Evolutionary conservation across 2,329 filamentous ascomycete species (phyloP), one percentile per base, ranked within the genome.

Genomic region (Sphaerulina populicola): DNA sequence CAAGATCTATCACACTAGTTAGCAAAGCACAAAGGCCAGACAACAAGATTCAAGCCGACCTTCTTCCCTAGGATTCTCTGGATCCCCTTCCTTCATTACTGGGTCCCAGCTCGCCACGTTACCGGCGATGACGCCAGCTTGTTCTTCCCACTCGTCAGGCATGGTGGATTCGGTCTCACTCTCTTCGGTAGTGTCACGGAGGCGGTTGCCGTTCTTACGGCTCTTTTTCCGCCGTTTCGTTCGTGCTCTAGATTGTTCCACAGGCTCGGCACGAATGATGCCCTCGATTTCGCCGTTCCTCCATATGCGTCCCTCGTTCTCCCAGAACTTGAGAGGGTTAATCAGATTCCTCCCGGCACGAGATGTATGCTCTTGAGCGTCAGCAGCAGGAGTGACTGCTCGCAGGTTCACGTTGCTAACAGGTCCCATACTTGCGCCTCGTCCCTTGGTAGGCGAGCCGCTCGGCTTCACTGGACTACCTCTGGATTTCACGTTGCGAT

Each of bases 321-420:
- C 82, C 91, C 91, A 97, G 66, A 79, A 94, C 23, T 87, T 81
- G 31, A 96, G 71, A 0, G 90, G 93, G 54, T 81, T 80, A 55
- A 88, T 83, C 8, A 86, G 88, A 47, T 81, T 80, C 51, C 93
- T 81, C 2, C 88, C 90, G 10, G 85, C 91, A 48, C 88, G 82
- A n/a, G 78, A 78, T 45, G 83, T 86, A 40, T 75, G 78, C 29
- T 74, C 74, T 55, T 79, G 72, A 23, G 70, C 73, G 47, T 81
- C 75, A 37, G 69, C 67, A 11, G 63, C 62, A 6, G 69, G 69
- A 18, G 69, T 71, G 27, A 59, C 61, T 10, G 67, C 63, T 41
- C 69, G 69, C 6, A 70, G 59, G 39, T 62, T 59, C 18, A 67
- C 64, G 41, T 68, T 64, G 53, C 62, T 66, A 51, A 64, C 61